Conservation (phyloP, 805 yeast genomes). For the Barnettozyma californica region DNA sequence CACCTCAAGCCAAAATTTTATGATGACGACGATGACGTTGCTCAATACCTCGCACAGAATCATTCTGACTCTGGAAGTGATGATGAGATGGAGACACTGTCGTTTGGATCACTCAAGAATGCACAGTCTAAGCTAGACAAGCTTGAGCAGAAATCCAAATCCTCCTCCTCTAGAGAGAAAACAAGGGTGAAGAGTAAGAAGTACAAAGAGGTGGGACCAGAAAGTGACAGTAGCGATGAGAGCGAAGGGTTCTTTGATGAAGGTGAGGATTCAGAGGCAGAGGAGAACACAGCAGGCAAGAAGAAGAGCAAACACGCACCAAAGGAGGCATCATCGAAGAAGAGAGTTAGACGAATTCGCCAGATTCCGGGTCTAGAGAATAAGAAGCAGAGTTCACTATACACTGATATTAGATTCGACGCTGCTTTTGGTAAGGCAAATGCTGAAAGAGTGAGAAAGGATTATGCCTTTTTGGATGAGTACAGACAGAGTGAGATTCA, state of each 20-base stretch:
- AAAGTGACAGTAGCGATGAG: constrained; percentile 4
- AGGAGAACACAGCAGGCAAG: constrained; percentile 8
- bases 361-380: constrained; percentile 64
- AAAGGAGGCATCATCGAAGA: constrained; percentile 67
- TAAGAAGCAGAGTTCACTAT: constrained; percentile 35
- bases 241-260: constrained; percentile 32
- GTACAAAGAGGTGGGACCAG: constrained; percentile 15
- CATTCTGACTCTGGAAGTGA: constrained; percentile 24
- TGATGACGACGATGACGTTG: constrained; percentile 22
- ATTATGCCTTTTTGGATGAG: constrained; percentile 82
- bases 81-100: constrained; percentile 44
- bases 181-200: constrained; percentile 2
- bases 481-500: constrained; percentile 72
- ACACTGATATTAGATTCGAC: constrained; percentile 86
- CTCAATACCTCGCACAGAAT: constrained; percentile 9
- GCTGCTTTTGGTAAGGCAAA: constrained; percentile 85
- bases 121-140: constrained; percentile 45
- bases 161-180: not conserved
- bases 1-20: constrained; percentile 13
- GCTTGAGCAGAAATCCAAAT: constrained; percentile 11
- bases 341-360: constrained; percentile 63
- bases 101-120: constrained; percentile 58
- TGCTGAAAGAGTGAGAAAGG: constrained; percentile 55
- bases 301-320: constrained; percentile 81
- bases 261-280: constrained; percentile 24